Percentiles rank a stretch among this genome's conserved stretches.
These are phyloP conservation scores for Leucoagaricus sp. DNA, from an alignment of 1,284 basidiomycete species.

Conservation along the genomic window DNA sequence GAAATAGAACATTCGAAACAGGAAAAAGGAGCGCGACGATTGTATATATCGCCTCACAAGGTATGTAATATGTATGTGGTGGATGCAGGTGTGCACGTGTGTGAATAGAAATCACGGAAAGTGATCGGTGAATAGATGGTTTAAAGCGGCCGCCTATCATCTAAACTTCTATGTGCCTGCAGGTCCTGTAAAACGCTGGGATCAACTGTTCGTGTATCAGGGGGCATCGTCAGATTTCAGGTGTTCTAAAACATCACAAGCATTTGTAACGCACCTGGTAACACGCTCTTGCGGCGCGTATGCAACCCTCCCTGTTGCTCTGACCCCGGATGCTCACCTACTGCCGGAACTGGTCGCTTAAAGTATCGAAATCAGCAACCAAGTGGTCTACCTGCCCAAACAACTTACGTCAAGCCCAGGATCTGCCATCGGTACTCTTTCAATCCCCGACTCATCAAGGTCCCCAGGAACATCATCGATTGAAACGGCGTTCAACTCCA, in stretches of 20 bases:
- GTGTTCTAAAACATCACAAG: background rate
- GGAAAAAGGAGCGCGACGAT: constrained; percentile 1
- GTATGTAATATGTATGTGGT: no score
- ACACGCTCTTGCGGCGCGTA: constrained; percentile 81
- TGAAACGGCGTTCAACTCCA: constrained; percentile 84
- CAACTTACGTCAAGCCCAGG: constrained; percentile 80
- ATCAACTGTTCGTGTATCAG: constrained; percentile 66
- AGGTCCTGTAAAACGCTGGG: constrained; percentile 86
- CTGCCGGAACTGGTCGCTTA: constrained; percentile 64
- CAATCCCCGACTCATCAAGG: constrained; percentile 81
- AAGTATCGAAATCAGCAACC: constrained; percentile 5
- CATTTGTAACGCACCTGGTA: constrained; percentile 64
- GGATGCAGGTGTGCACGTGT: background rate
- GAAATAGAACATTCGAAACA: no score
- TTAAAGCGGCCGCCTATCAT: constrained; percentile 43
- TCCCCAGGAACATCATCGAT: constrained; percentile 79
- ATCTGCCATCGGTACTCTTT: constrained; percentile 87
- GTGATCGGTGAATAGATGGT: background rate
- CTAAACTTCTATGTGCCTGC: constrained; percentile 83
- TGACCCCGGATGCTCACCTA: constrained; percentile 50
- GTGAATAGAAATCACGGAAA: background rate
- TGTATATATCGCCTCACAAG: constrained; percentile 8
- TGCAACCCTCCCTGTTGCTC: constrained; percentile 53
- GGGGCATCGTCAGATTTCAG: no score
- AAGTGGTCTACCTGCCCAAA: constrained; percentile 14